Evolutionary conservation across 2,329 filamentous ascomycete genomes (phyloP), one percentile per base, ranked within the genome.

Genomic region (Diaporthe vaccinii): DNA sequence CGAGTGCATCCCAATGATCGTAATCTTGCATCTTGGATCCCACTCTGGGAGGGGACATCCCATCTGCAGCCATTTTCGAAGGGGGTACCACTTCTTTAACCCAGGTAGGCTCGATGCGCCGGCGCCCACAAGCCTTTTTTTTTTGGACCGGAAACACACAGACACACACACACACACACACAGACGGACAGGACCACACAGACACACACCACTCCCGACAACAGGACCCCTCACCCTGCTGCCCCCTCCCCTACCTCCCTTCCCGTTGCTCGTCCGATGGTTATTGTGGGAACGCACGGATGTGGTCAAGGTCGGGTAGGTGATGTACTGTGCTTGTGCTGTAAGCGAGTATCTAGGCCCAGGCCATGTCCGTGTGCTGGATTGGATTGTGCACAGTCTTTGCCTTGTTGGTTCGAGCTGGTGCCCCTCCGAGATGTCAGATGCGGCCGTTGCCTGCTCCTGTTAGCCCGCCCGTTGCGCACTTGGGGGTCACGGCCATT

Each of bases 1-100:
- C 58, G 57, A 73, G 59, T 73, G 70, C 70, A 73, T 73, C 70
- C 65, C 58, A 74, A 57, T 59, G 73, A 76, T 76, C 75, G 75
- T 70, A 67, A 75, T 76, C 73, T 74, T 75, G 75, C 75, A 76
- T 69, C 53, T 75, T 46, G 68, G 28, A 69, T 75, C 69, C 69
- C 46, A 74, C 67, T 39, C 67, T 59, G 25, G 41, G 58, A 51
- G 41, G 73, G 67, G 34, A 74, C 65, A 51, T 68, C 34, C 46
- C 65, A 68, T 68, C 46, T 68, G 65, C 65, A 68, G 61, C 62
- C 34, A 58, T 44, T 28, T 41, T 57, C 59, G 25, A 46, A 49
- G 61, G 51, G 69, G 59, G 61, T 46, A 49, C 57, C 44, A 62
- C 57, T 59, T 65, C 58, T 61, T 61, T 44, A 61, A 61, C n/a